Evolutionary conservation across 495 filamentous ascomycete species (phyloP).

Genomic region (Aspergillus sclerotiicarbonarius): DNA sequence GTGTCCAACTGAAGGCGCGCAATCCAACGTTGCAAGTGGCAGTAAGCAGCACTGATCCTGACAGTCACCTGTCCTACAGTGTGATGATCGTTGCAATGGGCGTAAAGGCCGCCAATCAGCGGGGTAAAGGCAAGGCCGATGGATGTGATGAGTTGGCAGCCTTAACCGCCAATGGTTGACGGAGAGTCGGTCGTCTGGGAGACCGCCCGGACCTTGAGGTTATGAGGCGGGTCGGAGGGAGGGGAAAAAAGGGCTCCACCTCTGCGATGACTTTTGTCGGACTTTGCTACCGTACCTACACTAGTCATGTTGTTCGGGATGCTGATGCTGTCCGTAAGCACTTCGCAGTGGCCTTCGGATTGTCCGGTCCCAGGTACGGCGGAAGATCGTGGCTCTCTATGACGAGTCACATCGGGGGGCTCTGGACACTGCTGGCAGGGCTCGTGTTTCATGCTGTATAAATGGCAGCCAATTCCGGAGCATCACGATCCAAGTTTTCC

Average conservation of each 20-base stretch:
- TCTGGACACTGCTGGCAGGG: neutral
- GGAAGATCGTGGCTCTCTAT: neutral
- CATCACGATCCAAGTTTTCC: neutral
- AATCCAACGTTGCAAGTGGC: slow-evolving; percentile 2
- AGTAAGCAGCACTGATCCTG: neutral
- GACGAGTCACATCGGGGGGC: neutral
- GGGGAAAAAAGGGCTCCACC: slow-evolving; percentile 5
- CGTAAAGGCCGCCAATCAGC: neutral
- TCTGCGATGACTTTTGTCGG: neutral
- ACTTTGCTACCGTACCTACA: slow-evolving; percentile 1
- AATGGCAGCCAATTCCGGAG: slow-evolving; percentile 5
- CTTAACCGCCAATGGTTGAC: slow-evolving; percentile 11
- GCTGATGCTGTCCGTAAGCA: neutral
- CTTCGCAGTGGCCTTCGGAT: too few relatives aligned
- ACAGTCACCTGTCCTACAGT: neutral
- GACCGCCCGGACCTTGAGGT: slow-evolving; percentile 7
- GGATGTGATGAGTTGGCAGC: slow-evolving; percentile 22
- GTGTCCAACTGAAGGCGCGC: too few relatives aligned
- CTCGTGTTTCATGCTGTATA: slow-evolving; percentile 11
- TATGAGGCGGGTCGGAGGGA: slow-evolving; percentile 1
- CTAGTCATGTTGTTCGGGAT: neutral
- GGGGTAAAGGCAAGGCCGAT: slow-evolving; percentile 1
- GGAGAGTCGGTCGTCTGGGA: slow-evolving; percentile 13
- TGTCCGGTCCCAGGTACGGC: too few relatives aligned
- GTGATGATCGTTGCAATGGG: neutral